Base-by-base conservation (phyloP, 208 protist species). In the Leishmania arabica region DNA sequence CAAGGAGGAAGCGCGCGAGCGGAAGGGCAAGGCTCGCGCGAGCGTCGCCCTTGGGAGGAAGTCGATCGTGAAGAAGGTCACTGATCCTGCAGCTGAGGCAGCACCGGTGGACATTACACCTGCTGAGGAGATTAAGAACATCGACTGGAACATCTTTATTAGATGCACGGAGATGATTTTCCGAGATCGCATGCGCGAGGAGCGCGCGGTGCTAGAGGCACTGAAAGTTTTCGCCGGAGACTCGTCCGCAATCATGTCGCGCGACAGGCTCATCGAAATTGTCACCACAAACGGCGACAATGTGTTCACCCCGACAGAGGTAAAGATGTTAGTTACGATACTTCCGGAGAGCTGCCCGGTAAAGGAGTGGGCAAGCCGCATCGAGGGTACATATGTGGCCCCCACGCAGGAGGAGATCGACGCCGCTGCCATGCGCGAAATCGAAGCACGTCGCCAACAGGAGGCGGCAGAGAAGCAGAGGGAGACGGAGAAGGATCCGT, bases 111-210 rank as follows among this genome's bases (percentile, higher is more conserved):
- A 94, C 69, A 89, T 92, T 66, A 88, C 92, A 42, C 92, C 93
- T 0, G 86, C 88, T 13, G 95, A 98, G 84, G 93, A 98, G 78
- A 91, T 98, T n/a, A 98, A 98, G 60, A 98, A 98, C 77, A 96
- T 98, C 75, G 95, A 98, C 81, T 98, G 95, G 93, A 96, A 98
- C 82, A 98, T 98, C 68, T 98, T 98, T 79, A 96, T 98, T 62
- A 90, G 90, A 40, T 98, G 93, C 86, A 85, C 89, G 0, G 92
- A 98, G 77, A 88, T 91, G 76, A 89, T 98, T 70, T 98, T 94
- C 60, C 89, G 93, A 53, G 92, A 98, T 49, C 70, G 86, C n/a
- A 84, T 83, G 64, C 80, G 79, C 8, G 93, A 98, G 86, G 85
- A 98, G 85, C 86, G 81, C 66, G 86, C 86, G 24, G 89, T 98